These are phyloP conservation scores for Kernera saxatilis DNA, from an alignment of 345 rosid species.

Conservation along the genomic window DNA sequence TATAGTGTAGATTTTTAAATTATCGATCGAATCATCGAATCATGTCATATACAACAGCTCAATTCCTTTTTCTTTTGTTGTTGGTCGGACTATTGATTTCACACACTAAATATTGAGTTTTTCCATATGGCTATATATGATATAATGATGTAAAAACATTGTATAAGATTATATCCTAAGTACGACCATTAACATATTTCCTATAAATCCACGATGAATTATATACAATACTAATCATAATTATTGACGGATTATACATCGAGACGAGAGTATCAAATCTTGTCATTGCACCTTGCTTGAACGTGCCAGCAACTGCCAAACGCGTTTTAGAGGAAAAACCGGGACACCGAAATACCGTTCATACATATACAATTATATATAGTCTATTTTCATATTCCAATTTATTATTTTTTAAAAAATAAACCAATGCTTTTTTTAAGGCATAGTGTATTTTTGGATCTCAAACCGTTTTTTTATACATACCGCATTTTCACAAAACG, in stretches of 20 bases:
- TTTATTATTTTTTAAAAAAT: neutral
- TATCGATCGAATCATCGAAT: neutral
- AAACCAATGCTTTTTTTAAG: too few species aligned
- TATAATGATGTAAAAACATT: neutral
- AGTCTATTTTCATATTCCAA: neutral
- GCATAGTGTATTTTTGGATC: neutral
- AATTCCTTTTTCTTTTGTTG: neutral
- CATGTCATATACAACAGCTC: neutral
- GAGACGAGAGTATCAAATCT: neutral
- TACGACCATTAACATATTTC: neutral
- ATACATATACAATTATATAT: neutral
- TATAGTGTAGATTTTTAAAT: neutral
- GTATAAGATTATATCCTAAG: neutral
- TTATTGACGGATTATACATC: constrained; percentile 12
- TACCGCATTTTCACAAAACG: neutral
- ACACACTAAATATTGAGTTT: neutral
- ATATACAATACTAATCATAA: neutral
- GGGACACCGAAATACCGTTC: neutral
- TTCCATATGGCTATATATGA: neutral
- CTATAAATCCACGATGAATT: neutral
- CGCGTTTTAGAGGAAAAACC: constrained; percentile 11
- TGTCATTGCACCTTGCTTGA: neutral
- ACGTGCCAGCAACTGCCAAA: constrained; percentile 20
- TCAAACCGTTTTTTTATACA: neutral
- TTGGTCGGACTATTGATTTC: neutral